phyloP scores from a whole-genome alignment of 2,329 filamentous ascomycete species.

The Mycocentrospora acerina region DNA sequence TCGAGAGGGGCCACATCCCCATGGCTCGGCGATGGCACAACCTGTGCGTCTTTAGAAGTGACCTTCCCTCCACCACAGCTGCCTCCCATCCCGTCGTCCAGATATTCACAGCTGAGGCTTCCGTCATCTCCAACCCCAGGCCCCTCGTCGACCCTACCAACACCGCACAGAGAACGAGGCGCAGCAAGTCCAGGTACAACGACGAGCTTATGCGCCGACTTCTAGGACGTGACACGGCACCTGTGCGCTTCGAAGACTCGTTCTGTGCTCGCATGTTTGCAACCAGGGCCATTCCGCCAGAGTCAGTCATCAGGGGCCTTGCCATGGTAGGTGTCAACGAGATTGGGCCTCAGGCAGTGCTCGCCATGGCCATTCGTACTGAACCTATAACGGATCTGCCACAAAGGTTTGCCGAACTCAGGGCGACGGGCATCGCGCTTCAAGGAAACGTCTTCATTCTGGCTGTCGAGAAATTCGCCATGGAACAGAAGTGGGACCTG shows the following conservation, averaged over 20 bases:
- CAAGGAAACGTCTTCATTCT: conserved; percentile 65
- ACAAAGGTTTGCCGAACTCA: conserved; percentile 61
- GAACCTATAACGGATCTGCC: conserved; percentile 58
- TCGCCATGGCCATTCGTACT: conserved; percentile 72
- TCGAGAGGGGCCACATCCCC: conserved; percentile 23
- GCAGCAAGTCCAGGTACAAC: conserved; percentile 21
- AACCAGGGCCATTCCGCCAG: conserved; percentile 69
- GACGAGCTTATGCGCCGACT: conserved; percentile 37
- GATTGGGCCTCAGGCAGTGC: conserved; percentile 75
- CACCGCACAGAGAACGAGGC: conserved; percentile 7
- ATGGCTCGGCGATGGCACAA: conserved; percentile 44
- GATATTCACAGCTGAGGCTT: conserved; percentile 30
- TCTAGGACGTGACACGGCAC: conserved; percentile 46
- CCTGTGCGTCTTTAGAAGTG: conserved; percentile 38
- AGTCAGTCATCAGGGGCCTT: conserved; percentile 70
- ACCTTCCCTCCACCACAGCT: conserved; percentile 41
- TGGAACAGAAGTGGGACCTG: conserved; percentile 55
- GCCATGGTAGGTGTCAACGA: conserved; percentile 68
- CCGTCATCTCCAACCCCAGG: conserved; percentile 8
- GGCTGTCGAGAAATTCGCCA: conserved; percentile 65
- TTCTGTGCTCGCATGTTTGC: conserved; percentile 83
- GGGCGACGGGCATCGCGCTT: conserved; percentile 63
- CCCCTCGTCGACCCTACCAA: conserved; percentile 5
- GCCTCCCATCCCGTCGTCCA: conserved; percentile 31
- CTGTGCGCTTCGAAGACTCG: conserved; percentile 57